These are phyloP conservation scores for Alternaria arborescens DNA, from an alignment of 2,329 filamentous ascomycete genomes.

Conservation along the genomic window DNA sequence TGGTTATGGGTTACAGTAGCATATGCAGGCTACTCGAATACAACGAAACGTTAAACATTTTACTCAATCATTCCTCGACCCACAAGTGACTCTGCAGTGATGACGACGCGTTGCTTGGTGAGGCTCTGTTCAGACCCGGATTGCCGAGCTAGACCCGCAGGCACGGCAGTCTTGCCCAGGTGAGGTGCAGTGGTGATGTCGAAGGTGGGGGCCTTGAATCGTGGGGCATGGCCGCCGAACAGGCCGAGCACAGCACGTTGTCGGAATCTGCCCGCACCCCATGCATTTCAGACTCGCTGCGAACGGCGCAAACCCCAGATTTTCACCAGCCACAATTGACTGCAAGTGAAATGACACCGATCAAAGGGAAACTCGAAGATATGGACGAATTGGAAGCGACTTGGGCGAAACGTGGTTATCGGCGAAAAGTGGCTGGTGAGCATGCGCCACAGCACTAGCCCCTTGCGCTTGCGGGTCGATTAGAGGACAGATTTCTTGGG, in stretches of 20 bases:
- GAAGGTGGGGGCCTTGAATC: slow-evolving; percentile 9
- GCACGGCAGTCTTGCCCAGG: slow-evolving; percentile 7
- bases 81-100: background rate
- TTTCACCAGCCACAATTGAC: background rate
- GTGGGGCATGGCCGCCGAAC: slow-evolving; percentile 4
- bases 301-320: background rate
- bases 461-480: slow-evolving; percentile 7
- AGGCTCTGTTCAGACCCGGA: background rate
- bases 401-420: slow-evolving; percentile 10
- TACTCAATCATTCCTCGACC: background rate
- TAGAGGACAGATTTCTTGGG: slow-evolving; percentile 25
- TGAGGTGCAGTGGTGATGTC: slow-evolving; percentile 13
- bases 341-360: background rate
- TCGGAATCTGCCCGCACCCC: slow-evolving; percentile 10
- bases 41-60: slow-evolving; percentile 4
- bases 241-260: background rate
- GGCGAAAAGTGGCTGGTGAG: slow-evolving; percentile 14
- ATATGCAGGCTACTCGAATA: slow-evolving; percentile 5
- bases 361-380: background rate
- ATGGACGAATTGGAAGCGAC: background rate
- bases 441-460: too few species aligned
- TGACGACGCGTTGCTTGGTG: background rate
- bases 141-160: background rate
- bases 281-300: background rate
- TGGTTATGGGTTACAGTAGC: slow-evolving; percentile 6